Percentiles rank a stretch among this genome's conserved stretches.
Conservation (phyloP, 2,329 filamentous ascomycete species). For the Diaporthe eres region DNA sequence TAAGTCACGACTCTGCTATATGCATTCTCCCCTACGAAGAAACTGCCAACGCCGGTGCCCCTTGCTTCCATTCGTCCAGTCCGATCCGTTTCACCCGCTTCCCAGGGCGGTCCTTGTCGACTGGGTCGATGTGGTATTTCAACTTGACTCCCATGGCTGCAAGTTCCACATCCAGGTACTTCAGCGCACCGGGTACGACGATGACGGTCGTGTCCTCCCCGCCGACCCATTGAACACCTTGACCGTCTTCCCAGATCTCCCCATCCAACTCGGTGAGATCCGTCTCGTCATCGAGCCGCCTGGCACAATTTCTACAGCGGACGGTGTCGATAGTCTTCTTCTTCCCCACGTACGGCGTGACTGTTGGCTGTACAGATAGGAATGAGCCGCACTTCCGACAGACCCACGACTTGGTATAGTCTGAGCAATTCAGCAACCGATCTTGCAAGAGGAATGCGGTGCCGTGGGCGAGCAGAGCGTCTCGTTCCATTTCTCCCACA, state of each 20-base stretch:
- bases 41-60: slow-evolving; percentile 36
- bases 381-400: slow-evolving; percentile 93
- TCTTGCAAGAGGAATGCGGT: slow-evolving; percentile 96
- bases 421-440: slow-evolving; percentile 95
- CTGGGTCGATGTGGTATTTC: slow-evolving; percentile 77
- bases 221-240: slow-evolving; percentile 86
- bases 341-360: slow-evolving; percentile 75
- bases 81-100: slow-evolving; percentile 51
- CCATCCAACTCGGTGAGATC: slow-evolving; percentile 71
- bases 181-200: slow-evolving; percentile 91
- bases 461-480: slow-evolving; percentile 93
- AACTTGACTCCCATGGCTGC: slow-evolving; percentile 97
- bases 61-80: slow-evolving; percentile 40
- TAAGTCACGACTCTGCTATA: slow-evolving; percentile 22
- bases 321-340: slow-evolving; percentile 78
- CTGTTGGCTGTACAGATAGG: slow-evolving; percentile 86
- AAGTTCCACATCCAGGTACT: slow-evolving; percentile 94
- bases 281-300: slow-evolving; percentile 69
- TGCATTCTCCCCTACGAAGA: slow-evolving; percentile 27
- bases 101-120: slow-evolving; percentile 72
- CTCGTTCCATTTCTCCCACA: slow-evolving; percentile 99
- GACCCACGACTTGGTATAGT: slow-evolving; percentile 91
- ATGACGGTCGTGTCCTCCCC: slow-evolving; percentile 93
- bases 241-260: slow-evolving; percentile 93
- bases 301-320: slow-evolving; percentile 84